Evolutionary conservation across 208 protist genomes (phyloP).

Genomic region (Blastocrithidia nonstop): DNA sequence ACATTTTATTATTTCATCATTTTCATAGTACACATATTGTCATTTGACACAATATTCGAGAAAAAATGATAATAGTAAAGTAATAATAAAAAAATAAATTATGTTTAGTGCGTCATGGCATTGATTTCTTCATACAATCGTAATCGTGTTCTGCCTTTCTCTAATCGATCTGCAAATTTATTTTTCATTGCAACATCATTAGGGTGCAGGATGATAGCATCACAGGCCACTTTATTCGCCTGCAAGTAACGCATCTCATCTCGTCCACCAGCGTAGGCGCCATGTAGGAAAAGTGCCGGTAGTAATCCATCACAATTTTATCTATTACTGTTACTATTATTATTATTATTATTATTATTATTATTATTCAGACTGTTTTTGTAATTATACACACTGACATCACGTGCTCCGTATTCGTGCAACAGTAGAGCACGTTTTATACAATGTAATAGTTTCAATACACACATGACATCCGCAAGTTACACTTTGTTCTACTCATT

Average conservation of each 20-base stretch:
- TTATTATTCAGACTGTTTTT: too few relatives aligned
- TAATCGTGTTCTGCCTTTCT: slow-evolving; percentile 30
- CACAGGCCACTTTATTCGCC: slow-evolving; percentile 44
- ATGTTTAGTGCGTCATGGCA: not conserved
- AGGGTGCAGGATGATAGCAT: slow-evolving; percentile 62
- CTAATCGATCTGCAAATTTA: slow-evolving; percentile 47
- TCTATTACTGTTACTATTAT: too few relatives aligned
- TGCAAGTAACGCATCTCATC: slow-evolving; percentile 55
- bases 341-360: too few relatives aligned
- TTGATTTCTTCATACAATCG: slow-evolving; percentile 37
- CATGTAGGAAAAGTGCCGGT: slow-evolving; percentile 55
- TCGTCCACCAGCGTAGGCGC: slow-evolving; percentile 36
- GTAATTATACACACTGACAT: not conserved
- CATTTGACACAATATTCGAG: too few relatives aligned
- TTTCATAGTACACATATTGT: too few relatives aligned
- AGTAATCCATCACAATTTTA: slow-evolving; percentile 8
- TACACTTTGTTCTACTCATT: too few relatives aligned
- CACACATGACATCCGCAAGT: too few relatives aligned
- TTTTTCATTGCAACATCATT: slow-evolving; percentile 64
- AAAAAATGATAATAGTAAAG: too few relatives aligned
- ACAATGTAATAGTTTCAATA: too few relatives aligned
- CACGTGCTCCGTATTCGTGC: slow-evolving; percentile 4
- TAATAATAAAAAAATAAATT: too few relatives aligned
- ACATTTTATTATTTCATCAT: not conserved
- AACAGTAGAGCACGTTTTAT: slow-evolving; percentile 12